A percentile compares a stretch with the other conserved stretches of the same genome.
phyloP scores from a whole-genome alignment of 768 basidiomycete genomes.

The Pleurotus cornucopiae region DNA sequence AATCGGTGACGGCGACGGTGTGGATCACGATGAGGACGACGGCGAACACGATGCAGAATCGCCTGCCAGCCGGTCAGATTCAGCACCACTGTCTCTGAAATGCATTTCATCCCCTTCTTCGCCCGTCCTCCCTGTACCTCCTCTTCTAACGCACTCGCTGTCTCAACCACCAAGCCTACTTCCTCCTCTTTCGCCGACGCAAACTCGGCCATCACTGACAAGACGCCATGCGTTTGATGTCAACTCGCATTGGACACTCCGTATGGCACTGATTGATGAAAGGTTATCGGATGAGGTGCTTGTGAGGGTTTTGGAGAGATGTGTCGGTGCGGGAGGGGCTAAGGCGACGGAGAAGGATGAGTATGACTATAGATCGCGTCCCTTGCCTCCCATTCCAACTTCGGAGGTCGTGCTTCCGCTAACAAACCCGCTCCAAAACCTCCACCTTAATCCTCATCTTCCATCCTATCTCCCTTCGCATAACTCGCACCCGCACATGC shows the following conservation, averaged over 20 bases:
- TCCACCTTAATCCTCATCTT: too few species aligned
- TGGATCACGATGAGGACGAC: neutral
- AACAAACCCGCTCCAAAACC: too few species aligned
- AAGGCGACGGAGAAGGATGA: neutral
- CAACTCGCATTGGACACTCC: slow-evolving; percentile 20
- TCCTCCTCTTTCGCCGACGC: neutral
- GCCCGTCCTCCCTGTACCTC: neutral
- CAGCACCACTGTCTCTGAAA: neutral
- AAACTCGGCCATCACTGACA: neutral
- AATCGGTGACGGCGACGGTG: neutral
- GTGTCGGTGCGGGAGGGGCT: slow-evolving; percentile 1
- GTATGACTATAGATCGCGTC: slow-evolving; percentile 15
- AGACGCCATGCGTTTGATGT: neutral
- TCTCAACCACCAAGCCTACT: neutral
- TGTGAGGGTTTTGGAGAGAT: slow-evolving; percentile 28
- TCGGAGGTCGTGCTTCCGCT: too few species aligned
- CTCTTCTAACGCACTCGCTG: neutral
- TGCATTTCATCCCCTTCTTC: neutral
- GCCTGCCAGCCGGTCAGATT: neutral
- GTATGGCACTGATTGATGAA: slow-evolving; percentile 35
- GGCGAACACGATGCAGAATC: neutral
- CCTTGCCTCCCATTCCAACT: neutral
- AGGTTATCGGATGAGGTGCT: slow-evolving; percentile 32
- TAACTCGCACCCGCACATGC: neutral
- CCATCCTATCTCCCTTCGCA: neutral